Percentiles rank a stretch among this genome's conserved stretches.
Evolutionary conservation across 371 early-diverging fungal species (phyloP).

Genomic region (Mortierella polycephala): DNA sequence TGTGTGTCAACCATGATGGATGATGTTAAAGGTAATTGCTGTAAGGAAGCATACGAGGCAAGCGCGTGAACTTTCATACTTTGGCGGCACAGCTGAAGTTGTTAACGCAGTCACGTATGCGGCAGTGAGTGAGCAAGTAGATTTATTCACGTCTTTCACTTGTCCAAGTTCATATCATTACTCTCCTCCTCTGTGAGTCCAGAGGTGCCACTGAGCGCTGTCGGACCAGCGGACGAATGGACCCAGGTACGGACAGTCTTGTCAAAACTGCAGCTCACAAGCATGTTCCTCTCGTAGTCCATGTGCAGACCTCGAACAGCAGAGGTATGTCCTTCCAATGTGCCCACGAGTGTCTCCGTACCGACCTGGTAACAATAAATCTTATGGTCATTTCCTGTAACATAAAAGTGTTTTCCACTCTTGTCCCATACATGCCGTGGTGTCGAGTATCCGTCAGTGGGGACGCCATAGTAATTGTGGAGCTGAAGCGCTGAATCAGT

Average conservation of each 20-base stretch:
- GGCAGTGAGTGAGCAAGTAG: background rate
- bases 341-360: conserved; percentile 60
- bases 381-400: conserved; percentile 72
- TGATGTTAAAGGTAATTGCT: background rate
- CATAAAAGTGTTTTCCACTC: conserved; percentile 74
- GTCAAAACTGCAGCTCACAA: conserved; percentile 66
- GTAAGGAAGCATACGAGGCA: background rate
- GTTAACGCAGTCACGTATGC: background rate
- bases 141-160: background rate
- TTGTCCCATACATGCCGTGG: conserved; percentile 72
- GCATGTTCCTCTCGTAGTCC: conserved; percentile 51
- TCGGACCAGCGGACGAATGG: background rate
- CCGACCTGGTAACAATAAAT: conserved; percentile 72
- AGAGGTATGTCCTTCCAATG: conserved; percentile 65
- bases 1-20: conserved; percentile 24
- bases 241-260: conserved; percentile 62
- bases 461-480: conserved; percentile 73
- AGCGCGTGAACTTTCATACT: background rate
- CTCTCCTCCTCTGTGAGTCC: background rate
- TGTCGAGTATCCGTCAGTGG: conserved; percentile 69
- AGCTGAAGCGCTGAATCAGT: conserved; percentile 60
- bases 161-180: conserved; percentile 3
- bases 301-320: conserved; percentile 59
- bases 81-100: background rate
- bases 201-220: background rate